Base-by-base conservation (phyloP, 1,284 basidiomycete species). In the Meripilus lineatus region DNA sequence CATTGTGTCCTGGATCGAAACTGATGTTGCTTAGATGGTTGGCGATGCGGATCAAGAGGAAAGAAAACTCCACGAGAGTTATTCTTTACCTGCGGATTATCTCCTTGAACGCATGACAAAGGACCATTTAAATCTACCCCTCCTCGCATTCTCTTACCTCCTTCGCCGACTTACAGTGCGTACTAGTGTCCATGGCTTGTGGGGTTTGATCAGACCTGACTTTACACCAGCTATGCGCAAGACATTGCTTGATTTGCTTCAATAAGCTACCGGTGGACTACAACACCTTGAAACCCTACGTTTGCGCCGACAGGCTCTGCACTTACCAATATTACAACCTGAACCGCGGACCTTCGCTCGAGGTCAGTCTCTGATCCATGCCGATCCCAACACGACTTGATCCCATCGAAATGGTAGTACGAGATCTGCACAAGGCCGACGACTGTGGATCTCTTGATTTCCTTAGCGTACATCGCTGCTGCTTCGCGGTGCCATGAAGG, bases 281-380 rank as follows among this genome's bases (percentile, higher is more conserved):
- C 46, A 77, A 79, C 49, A 75, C 74, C 0, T 70, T 84, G 45
- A 81, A 82, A 55, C 81, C 81, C 4, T 83, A 82, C 52, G 79
- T 83, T 13, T 84, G 81, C 54, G 67, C 73, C 46, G 69, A 69
- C 11, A 73, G 71, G 46, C 64, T 84, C 2, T 84, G 81, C 56
- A 64, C 72, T 2, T 83, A 80, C 53, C 80, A 80, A 51, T 84
- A 80, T 51, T 83, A 81, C 53, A 64, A 70, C 8, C 59, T 79
- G 32, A 80, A 79, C 47, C 67, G 74, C 15, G 80, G 80, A 0
- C 74, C 78, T 3, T 81, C 79, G 13, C 68, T 83, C 14, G 81
- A 83, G 68, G 81, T 79, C 54, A 10, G 66, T 51, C 17, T 14
- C 28, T 14, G 17, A 33, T 30, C 37, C 18, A 24, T 15, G 22